Evolutionary conservation across 257 asterid species (phyloP), one percentile per base, ranked within the genome.

Genomic region (Solanum chilense): DNA sequence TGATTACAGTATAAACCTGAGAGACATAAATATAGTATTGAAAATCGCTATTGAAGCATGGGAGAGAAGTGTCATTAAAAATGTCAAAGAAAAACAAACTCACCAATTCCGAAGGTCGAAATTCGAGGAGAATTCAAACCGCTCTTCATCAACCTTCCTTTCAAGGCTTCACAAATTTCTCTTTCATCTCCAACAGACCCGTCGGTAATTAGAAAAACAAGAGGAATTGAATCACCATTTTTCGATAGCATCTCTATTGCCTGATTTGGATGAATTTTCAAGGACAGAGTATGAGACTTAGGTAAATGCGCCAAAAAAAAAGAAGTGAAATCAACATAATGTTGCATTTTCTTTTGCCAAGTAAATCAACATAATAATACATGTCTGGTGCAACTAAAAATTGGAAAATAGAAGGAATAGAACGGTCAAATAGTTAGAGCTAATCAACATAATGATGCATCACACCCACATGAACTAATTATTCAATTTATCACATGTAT

Each of bases 111-210:
- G 87, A 96, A 93, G 5, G 99, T 96, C 92, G 94, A 90, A 44
- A 96, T 93, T 87, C 98, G 92, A 33, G 98, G 98, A 87, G 90
- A 88, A 82, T 70, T 90, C 89, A 90, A 60, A 87, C 94, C 96
- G 87, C 95, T 97, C 86, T 92, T 87, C 76, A 71, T 60, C 41
- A 92, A 90, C 47, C 73, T 92, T 73, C 81, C 87, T 66, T 84
- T 90, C 91, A 96, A 70, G 75, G 90, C 88, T 88, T 91, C 89
- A 88, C 96, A 95, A 73, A 96, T 93, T 45, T 93, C 94, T 86
- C 91, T 92, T 86, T 95, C 99, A 91, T 95, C 96, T 91, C 93
- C 98, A 85, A 94, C 98, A 3, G 98, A 88, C 87, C 99, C 99
- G 91, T 96, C 99, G 5, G 99, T 96, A 27, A 95, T 76, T 52